Base-by-base conservation (phyloP, 805 yeast species). In the Lipomyces starkeyi region DNA sequence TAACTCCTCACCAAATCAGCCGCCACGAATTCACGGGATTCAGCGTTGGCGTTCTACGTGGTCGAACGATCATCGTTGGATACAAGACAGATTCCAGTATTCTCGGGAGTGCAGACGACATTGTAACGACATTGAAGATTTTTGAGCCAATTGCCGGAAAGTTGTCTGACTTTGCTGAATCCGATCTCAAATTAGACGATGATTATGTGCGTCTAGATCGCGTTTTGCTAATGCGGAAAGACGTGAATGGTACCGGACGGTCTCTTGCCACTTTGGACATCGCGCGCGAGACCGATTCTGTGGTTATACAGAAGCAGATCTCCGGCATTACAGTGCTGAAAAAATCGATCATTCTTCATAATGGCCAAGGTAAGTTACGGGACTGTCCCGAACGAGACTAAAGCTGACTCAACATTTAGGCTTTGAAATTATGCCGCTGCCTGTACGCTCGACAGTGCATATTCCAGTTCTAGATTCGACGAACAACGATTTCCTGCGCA, bases 331-430 rank as follows among this genome's bases (percentile, higher is more conserved):
- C 90, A 0, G 80, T 89, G 2, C 87, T 91, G 78, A 86, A 87
- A 68, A 85, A 86, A 25, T 83, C 91, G 61, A 84, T 91, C 76
- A 86, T 91, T 0, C 84, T 89, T 0, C 90, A 89, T 73, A 84
- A 92, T 0, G 79, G 84, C 20, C 85, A 86, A 73, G 93, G 93
- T 63, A 60, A 22, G 29, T 34, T n/a, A 6, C 11, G 17, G 29
- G 53, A 25, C 35, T 37, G 29, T 9, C 34, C 40, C 3, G 35
- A n/a, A n/a, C 22, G 53, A 17, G 6, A 8, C 49, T 8, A 43
- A 43, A 43, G 49, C 49, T 35, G 29, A 53, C 17, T 14, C 59
- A 37, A 58, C 20, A 2, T 14, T 40, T 56, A 63, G 70, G 67
- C 0, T 87, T 89, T 71, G 88, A 90, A 68, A 83, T 89, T 35